Base-by-base conservation (phyloP, 441 rosid genomes). In the Arabidopsis hybrid region DNA sequence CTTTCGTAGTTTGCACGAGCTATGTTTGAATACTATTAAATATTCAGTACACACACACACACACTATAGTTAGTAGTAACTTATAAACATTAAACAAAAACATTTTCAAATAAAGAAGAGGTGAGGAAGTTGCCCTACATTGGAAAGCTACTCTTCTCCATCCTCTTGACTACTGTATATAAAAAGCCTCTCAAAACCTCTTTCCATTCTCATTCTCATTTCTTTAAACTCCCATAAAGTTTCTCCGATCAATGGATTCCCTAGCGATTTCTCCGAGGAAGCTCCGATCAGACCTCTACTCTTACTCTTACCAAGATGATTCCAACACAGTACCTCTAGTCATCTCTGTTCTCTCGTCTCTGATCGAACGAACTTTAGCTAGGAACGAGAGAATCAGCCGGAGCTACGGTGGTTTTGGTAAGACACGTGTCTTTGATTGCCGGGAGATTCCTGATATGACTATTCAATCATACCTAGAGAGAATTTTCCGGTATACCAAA, bases 291-390 rank as follows among this genome's bases (percentile, higher is more conserved):
- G 98, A 91, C 74, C 83, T 93, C 0, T 91, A 89, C 60, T 87
- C 83, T 7, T 88, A 85, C 45, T 85, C 96, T 18, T 85, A 92
- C 83, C 79, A 83, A 35, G 75, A 73, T 29, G 89, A 84, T 65
- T 83, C 96, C 5, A 81, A 79, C 50, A 87, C 89, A 31, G 6
- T 31, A 72, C 96, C 98, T 11, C 77, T 91, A 2, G 97, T 93
- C 3, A 85, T 93, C 39, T 85, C 96, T 17, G 97, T 93, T 77
- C 91, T 93, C 0, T 87, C 98, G 11, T 93, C 97, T 36, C 83
- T 93, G 4, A 88, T 93, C 8, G 92, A 88, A 65, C 81, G 98
- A 38, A 89, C 90, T 50, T 65, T 93, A 84, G 86, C 90, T 1
- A 70, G 96, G 43, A 93, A 91, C 10, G 71, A 78, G 26, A 85